A percentile compares a stretch with the other conserved stretches of the same genome.
Conservation (phyloP, 1,284 basidiomycete species). For the Marasmius oreades region DNA sequence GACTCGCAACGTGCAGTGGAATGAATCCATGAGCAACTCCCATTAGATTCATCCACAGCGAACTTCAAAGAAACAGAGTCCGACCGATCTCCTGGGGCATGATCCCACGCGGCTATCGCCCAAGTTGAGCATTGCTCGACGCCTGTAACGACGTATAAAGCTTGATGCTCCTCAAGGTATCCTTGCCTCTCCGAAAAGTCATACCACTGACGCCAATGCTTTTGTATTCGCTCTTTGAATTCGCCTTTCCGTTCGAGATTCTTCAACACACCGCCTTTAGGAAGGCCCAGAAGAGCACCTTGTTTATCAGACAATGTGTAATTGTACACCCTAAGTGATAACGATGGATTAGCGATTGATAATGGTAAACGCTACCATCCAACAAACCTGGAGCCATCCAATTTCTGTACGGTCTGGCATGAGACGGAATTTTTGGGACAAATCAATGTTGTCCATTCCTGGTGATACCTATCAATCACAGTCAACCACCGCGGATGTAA, state of each 20-base stretch:
- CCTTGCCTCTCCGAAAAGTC: background rate
- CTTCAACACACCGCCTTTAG: background rate
- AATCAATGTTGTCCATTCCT: background rate
- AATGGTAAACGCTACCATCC: background rate
- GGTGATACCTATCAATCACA: background rate
- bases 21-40: background rate
- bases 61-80: background rate
- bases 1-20: background rate
- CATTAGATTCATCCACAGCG: background rate
- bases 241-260: background rate
- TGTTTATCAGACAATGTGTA: background rate
- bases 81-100: background rate
- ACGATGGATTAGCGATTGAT: background rate
- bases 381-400: background rate
- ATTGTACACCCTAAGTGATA: background rate
- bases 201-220: background rate
- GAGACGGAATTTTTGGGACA: background rate
- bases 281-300: background rate
- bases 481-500: background rate
- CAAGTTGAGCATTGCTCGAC: background rate
- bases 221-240: background rate
- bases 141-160: background rate
- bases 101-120: background rate
- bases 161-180: background rate
- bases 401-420: background rate